Evolutionary conservation across 768 basidiomycete genomes (phyloP).

Genomic region (Leccinellum luteum): DNA sequence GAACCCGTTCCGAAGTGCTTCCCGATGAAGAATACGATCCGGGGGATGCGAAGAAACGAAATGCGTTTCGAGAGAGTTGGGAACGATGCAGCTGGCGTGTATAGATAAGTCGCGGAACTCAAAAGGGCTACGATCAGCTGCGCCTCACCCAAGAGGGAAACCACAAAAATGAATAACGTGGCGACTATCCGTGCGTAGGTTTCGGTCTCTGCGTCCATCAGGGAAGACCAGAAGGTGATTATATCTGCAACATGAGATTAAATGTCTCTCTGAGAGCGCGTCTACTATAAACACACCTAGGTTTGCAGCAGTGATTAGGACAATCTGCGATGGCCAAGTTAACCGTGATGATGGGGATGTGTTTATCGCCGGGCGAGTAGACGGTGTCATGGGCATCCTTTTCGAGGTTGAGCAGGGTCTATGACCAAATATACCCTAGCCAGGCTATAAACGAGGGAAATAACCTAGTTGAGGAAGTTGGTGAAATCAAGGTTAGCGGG

Average conservation of each 20-base stretch:
- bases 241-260: background rate
- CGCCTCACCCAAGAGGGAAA: constrained; percentile 63
- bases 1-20: constrained; percentile 82
- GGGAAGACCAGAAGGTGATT: background rate
- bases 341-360: background rate
- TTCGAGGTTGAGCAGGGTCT: background rate
- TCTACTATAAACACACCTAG: background rate
- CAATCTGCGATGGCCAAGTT: background rate
- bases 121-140: background rate
- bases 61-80: constrained; percentile 60
- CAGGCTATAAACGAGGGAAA: background rate
- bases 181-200: constrained; percentile 8
- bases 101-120: background rate
- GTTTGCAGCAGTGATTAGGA: background rate
- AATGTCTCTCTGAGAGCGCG: background rate
- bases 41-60: constrained; percentile 57
- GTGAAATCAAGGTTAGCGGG: background rate
- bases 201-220: constrained; percentile 1
- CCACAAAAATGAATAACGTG: constrained; percentile 46
- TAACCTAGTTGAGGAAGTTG: background rate
- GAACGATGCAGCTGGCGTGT: constrained; percentile 60
- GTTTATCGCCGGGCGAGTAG: background rate
- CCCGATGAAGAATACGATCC: constrained; percentile 74
- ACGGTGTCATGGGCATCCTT: no score
- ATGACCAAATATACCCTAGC: background rate